A percentile compares a stretch with the other conserved stretches of the same genome.
Evolutionary conservation across 2,329 filamentous ascomycete genomes (phyloP).

Genomic region (Fusarium tupiense): DNA sequence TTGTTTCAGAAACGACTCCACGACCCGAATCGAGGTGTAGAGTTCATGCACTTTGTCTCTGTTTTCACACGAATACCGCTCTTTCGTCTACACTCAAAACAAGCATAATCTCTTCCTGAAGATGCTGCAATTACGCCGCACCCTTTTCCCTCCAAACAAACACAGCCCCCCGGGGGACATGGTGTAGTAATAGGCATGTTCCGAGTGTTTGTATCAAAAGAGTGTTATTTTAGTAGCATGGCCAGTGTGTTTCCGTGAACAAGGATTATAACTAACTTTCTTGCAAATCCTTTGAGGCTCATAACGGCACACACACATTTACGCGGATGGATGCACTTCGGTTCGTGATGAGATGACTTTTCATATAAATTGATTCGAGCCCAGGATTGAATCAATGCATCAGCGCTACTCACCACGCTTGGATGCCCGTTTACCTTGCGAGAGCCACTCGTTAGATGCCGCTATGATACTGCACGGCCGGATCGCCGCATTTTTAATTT

Average conservation of each 20-base stretch:
- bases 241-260: slow-evolving; percentile 13
- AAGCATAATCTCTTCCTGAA: slow-evolving; percentile 36
- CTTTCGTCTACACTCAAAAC: slow-evolving; percentile 5
- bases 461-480: slow-evolving; percentile 11
- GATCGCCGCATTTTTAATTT: slow-evolving; percentile 11
- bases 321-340: neutral
- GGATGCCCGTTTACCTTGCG: neutral
- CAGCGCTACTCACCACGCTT: neutral
- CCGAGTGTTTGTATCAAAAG: slow-evolving; percentile 2
- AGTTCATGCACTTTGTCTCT: slow-evolving; percentile 11
- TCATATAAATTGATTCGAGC: slow-evolving; percentile 26
- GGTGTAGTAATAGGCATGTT: neutral
- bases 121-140: slow-evolving; percentile 23
- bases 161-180: neutral
- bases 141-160: slow-evolving; percentile 20
- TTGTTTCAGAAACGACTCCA: slow-evolving; percentile 29
- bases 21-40: slow-evolving; percentile 6
- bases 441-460: slow-evolving; percentile 5
- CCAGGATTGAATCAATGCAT: slow-evolving; percentile 24
- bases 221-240: slow-evolving; percentile 10
- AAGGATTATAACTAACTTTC: slow-evolving; percentile 1
- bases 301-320: neutral
- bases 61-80: slow-evolving; percentile 6
- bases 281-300: neutral
- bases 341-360: neutral